Evolutionary conservation across 257 asterid genomes (phyloP).

Genomic region (Linderniella brevidens): DNA sequence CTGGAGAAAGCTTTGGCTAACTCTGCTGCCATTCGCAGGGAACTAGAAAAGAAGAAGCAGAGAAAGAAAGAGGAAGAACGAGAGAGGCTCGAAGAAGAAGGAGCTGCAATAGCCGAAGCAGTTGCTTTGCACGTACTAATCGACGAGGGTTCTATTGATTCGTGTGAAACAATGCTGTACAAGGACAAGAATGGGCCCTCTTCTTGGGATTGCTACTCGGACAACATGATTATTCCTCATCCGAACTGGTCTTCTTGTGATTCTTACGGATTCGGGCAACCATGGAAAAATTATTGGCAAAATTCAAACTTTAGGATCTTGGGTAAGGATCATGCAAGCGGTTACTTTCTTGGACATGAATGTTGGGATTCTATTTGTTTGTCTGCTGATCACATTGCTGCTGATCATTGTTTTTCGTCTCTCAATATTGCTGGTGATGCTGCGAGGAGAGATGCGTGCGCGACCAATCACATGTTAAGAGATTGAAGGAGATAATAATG

Average conservation of each 20-base stretch:
- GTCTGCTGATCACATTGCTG: constrained; percentile 45
- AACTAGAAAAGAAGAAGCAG: constrained; percentile 85
- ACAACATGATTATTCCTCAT: constrained; percentile 34
- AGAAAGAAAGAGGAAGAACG: constrained; percentile 92
- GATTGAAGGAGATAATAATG: too few relatives aligned
- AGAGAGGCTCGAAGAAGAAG: constrained; percentile 89
- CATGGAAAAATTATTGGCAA: constrained; percentile 22
- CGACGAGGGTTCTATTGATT: constrained; percentile 81
- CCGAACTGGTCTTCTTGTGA: constrained; percentile 28
- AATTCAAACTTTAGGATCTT: constrained; percentile 26
- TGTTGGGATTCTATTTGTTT: too few relatives aligned
- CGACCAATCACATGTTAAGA: constrained; percentile 43
- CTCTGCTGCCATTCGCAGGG: constrained; percentile 92
- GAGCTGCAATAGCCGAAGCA: constrained; percentile 95
- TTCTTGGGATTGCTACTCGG: constrained; percentile 48
- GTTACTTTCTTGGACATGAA: constrained; percentile 26
- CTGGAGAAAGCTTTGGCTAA: constrained; percentile 96
- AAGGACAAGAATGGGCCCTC: constrained; percentile 63
- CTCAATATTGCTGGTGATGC: constrained; percentile 74
- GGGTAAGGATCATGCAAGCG: constrained; percentile 34
- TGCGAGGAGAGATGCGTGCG: constrained; percentile 32
- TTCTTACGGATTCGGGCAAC: constrained; percentile 24
- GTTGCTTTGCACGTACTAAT: constrained; percentile 89
- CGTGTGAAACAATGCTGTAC: constrained; percentile 33
- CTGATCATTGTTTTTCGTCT: constrained; percentile 74